Conservation (phyloP, 352 stramenopile genomes). For the Aphanomyces euteiches region DNA sequence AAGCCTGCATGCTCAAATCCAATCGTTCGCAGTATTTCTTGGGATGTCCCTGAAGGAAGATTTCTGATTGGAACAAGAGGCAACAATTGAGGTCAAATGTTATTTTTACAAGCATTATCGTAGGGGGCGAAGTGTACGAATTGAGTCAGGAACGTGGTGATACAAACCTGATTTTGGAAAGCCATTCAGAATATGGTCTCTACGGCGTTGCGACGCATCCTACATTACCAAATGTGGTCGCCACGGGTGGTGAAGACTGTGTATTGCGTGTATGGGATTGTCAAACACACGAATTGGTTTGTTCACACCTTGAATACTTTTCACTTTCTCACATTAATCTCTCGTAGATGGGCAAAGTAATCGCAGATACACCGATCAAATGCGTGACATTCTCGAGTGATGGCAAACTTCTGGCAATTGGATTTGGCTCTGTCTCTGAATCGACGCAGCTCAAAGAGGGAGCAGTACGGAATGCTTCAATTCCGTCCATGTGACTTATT, state of each 20-base stretch:
- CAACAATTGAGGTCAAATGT: neutral
- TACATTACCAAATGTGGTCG: constrained; percentile 48
- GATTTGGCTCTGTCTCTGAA: constrained; percentile 45
- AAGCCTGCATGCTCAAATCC: constrained; percentile 50
- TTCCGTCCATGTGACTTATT: constrained; percentile 6
- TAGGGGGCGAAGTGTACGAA: constrained; percentile 58
- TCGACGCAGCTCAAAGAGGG: constrained; percentile 39
- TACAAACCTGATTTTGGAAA: constrained; percentile 62
- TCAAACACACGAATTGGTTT: constrained; percentile 41
- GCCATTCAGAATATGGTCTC: constrained; percentile 54
- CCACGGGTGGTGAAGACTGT: constrained; percentile 60
- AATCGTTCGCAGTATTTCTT: constrained; percentile 54
- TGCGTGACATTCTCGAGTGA: constrained; percentile 61
- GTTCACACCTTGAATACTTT: neutral
- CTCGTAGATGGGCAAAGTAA: constrained; percentile 42
- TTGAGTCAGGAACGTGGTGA: constrained; percentile 59
- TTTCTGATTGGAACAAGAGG: constrained; percentile 62
- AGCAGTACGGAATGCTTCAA: constrained; percentile 19
- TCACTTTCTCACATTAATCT: neutral
- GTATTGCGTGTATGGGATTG: constrained; percentile 70
- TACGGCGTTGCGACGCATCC: constrained; percentile 53
- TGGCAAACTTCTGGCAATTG: constrained; percentile 61
- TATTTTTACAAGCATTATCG: neutral
- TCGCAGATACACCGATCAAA: constrained; percentile 54
- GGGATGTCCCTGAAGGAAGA: constrained; percentile 64